These are phyloP conservation scores for Sporothrix euskadiensis DNA, from an alignment of 2,329 filamentous ascomycete species.

Conservation along the genomic window DNA sequence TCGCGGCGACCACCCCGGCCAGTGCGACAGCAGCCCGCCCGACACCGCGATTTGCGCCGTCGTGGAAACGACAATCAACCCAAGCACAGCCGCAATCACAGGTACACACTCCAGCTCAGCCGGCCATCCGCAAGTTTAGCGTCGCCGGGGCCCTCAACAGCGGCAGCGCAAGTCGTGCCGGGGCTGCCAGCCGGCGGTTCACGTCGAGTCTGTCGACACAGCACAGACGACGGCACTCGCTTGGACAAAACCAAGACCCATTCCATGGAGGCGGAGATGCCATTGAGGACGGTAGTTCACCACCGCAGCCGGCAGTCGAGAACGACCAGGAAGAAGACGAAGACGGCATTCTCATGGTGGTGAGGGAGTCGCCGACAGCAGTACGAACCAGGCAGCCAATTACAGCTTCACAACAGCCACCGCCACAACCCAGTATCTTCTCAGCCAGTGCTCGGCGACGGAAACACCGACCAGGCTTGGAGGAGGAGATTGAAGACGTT, in stretches of 20 bases:
- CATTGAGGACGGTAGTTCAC: conserved; percentile 31
- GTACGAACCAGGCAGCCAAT: not conserved
- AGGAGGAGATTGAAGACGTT: conserved; percentile 30
- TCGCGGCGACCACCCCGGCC: not conserved
- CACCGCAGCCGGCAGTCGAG: not conserved
- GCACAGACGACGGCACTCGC: not conserved
- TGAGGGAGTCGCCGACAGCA: conserved; percentile 6
- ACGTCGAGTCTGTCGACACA: not conserved
- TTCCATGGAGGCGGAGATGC: conserved; percentile 5
- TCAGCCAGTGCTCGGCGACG: not conserved
- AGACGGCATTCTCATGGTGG: not conserved
- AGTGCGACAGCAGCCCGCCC: conserved; percentile 22
- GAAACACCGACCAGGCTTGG: not conserved
- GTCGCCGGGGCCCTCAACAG: not conserved
- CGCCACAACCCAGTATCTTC: not conserved
- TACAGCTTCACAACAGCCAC: not conserved
- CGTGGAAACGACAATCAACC: conserved; percentile 13
- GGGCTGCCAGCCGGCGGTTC: not conserved
- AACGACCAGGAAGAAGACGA: not conserved
- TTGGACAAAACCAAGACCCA: not conserved
- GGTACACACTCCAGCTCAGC: not conserved
- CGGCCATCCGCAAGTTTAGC: conserved; percentile 12
- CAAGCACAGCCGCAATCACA: not conserved
- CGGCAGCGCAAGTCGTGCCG: not conserved
- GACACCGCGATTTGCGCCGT: conserved; percentile 26